Evolutionary conservation across 2,329 filamentous ascomycete species (phyloP), one percentile per base, ranked within the genome.

Genomic region (Cladosporium sphaerospermum): DNA sequence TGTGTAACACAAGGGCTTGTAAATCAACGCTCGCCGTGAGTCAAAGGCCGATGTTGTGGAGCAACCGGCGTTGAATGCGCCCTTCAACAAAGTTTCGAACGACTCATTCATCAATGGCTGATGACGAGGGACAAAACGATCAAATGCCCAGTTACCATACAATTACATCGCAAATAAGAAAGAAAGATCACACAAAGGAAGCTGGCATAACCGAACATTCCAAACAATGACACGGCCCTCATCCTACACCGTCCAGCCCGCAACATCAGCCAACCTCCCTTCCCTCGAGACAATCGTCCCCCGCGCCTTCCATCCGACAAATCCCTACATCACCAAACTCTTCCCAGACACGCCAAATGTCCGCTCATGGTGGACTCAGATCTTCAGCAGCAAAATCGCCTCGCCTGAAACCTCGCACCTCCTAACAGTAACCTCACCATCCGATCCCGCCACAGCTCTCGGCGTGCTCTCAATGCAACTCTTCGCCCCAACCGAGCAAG

Each of bases 281-380:
- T 61, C 62, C 28, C 57, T 64, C 36, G 49, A 52, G 16, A 64
- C 62, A 5, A 60, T 65, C 19, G 43, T 64, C n/a, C 45, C 61
- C 9, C 56, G 63, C 44, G 45, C 60, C n/a, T 65, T 65, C 56
- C 61, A 63, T 32, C 55, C 61, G 4, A 53, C 52, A 11, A 64
- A 64, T 44, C 47, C 54, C 2, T 64, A 57, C 54, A 59, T 63
- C 36, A 48, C 52, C 18, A 50, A 55, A 45, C 54, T 54, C 32
- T 51, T 62, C 23, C 62, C 63, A 4, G 56, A 63, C 40, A 64
- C 62, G 1, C 54, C 61, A 2, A 16, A 42, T 1, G 36, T 62
- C 4, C 51, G 46, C 9, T 3, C 37, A 3, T 65, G 62, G 62
- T 64, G 59, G 60, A 45, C 42, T 2, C 16, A 19, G 8, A 50